These are phyloP conservation scores for Dioszegia aurantiaca DNA, from an alignment of 768 basidiomycete species.

Conservation along the genomic window DNA sequence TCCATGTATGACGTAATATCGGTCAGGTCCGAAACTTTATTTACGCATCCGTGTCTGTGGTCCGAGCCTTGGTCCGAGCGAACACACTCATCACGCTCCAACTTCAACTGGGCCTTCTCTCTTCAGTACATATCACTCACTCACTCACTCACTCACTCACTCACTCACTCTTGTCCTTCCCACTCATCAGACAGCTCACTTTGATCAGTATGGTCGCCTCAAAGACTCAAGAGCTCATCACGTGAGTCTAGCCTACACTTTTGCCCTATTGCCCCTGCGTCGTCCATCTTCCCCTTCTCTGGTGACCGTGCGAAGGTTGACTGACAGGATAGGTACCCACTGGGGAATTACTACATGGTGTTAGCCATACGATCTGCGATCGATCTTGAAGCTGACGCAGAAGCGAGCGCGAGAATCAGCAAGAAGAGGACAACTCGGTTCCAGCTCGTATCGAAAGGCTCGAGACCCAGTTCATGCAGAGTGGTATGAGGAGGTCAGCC, in stretches of 20 bases:
- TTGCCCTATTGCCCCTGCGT: not conserved
- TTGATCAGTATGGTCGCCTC: not conserved
- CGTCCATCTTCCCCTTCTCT: not conserved
- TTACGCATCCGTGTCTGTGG: not conserved
- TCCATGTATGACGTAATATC: not conserved
- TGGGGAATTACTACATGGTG: slow-evolving; percentile 21
- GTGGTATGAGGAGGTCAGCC: slow-evolving; percentile 90
- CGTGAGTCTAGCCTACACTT: not conserved
- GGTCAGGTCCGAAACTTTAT: not conserved
- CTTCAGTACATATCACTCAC: not conserved
- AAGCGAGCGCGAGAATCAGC: slow-evolving; percentile 93
- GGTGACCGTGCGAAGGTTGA: not conserved
- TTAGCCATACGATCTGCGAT: slow-evolving; percentile 2
- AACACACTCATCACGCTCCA: not conserved
- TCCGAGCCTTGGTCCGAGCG: not conserved
- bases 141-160: not conserved
- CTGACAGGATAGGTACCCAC: slow-evolving; percentile 17
- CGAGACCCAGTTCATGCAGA: slow-evolving; percentile 94
- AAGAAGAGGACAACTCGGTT: slow-evolving; percentile 95
- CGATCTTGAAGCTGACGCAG: not conserved
- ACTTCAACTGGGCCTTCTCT: not conserved
- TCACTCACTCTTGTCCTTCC: not conserved
- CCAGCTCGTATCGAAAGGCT: slow-evolving; percentile 88
- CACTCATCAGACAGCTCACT: not conserved
- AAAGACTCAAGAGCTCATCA: not conserved